These are phyloP conservation scores for Populus deltoides DNA, from an alignment of 345 rosid genomes.

Conservation along the genomic window DNA sequence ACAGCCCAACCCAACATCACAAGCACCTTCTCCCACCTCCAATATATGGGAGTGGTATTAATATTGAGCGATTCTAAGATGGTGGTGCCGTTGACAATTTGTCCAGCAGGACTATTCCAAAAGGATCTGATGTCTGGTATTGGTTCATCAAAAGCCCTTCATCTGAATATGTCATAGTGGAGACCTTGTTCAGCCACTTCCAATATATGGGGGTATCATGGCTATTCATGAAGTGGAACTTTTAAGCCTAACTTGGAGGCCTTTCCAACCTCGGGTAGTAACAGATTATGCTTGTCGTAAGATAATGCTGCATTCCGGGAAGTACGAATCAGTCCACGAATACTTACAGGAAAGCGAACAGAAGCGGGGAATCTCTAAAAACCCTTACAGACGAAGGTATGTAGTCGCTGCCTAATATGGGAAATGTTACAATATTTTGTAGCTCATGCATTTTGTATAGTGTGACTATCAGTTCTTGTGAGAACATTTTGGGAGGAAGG, in stretches of 20 bases:
- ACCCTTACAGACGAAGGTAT: conserved; percentile 62
- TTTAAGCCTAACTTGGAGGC: conserved; percentile 23
- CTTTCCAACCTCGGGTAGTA: too few species aligned
- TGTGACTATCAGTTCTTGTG: conserved; percentile 65
- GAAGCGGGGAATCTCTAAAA: conserved; percentile 63
- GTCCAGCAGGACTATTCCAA: conserved; percentile 2
- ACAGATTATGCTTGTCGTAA: conserved; percentile 52
- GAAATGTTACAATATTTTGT: conserved; percentile 1
- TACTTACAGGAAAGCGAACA: conserved; percentile 67
- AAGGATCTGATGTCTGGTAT: conserved; percentile 32
- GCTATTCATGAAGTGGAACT: conserved; percentile 53
- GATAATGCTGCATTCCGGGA: conserved; percentile 92
- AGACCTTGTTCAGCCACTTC: conserved; percentile 70
- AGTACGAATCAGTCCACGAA: conserved; percentile 69
- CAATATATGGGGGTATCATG: conserved; percentile 45
- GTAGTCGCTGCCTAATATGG: conserved; percentile 3
- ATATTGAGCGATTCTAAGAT: conserved; percentile 39
- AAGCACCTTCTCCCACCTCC: conserved; percentile 47
- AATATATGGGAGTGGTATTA: conserved; percentile 8
- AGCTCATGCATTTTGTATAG: conserved; percentile 5
- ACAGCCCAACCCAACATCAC: conserved; percentile 61
- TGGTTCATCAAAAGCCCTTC: conserved; percentile 69
- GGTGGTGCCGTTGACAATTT: conserved; percentile 18
- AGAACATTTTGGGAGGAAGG: conserved; percentile 82
- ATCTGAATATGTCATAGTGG: conserved; percentile 67